Evolutionary conservation across 441 rosid genomes (phyloP), one percentile per base, ranked within the genome.

Genomic region (Erodium moschatum): DNA sequence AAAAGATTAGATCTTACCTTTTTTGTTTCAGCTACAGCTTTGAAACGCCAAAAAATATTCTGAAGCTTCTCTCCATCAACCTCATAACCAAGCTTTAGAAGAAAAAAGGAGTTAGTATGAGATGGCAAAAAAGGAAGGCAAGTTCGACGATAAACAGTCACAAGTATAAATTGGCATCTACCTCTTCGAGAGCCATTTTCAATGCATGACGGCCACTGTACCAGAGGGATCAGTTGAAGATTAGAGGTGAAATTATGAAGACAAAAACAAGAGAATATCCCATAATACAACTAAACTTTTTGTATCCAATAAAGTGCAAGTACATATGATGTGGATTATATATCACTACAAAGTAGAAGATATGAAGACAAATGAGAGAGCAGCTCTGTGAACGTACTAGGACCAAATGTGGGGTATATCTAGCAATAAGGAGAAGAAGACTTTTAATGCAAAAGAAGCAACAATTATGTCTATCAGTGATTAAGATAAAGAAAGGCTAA

Each of bases 131-230:
- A 12, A 38, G 42, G 42, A 38, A 38, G 42, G 42, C 42, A 38
- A 38, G 42, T 38, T 6, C 10, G 19, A 19, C 19, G 24, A 27
- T 16, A 65, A 76, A 18, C 46, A 68, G 74, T 38, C 62, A 68
- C 6, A 42, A 0, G 58, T 8, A 13, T 33, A 18, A 9, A 56
- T 56, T 56, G 62, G 21, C 50, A 48, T 71, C 40, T 85, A 94
- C 99, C 97, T 91, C 92, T 56, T 73, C 75, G 68, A 91, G 75
- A 76, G 88, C 88, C 81, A 82, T 90, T 69, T 75, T 91, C 74
- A 94, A 74, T 38, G 96, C 99, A 76, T 91, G 97, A 6, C 97
- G 92, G 35, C 99, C 99, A 73, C 97, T 94, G 80, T n/a, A 80
- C 54, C 76, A 73, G 8, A 67, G 65, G 70, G 54, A 40, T 38